Evolutionary conservation across 192 early-diverging fungal genomes (phyloP).

Genomic region (Rhizophagus sp.): DNA sequence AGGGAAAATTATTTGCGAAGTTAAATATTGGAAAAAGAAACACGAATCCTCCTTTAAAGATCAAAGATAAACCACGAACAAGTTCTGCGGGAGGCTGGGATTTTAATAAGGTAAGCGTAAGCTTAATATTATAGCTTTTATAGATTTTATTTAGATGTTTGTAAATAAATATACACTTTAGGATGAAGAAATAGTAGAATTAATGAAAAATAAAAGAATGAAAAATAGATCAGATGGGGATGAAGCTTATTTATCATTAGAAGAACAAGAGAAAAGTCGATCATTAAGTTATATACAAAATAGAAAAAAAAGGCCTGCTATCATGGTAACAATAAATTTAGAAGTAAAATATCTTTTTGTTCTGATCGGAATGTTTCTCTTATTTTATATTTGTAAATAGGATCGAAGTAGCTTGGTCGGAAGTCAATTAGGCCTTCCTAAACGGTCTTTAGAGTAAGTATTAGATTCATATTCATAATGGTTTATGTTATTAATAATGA

Average conservation of each 20-base stretch:
- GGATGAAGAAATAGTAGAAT: not conserved
- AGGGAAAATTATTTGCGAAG: not conserved
- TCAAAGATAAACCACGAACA: not conserved
- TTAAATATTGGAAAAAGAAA: not conserved
- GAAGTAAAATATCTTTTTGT: not conserved
- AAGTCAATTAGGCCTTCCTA: not conserved
- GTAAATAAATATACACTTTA: not conserved
- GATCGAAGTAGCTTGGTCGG: conserved; percentile 6
- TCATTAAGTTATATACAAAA: too few species aligned
- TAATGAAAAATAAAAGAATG: not conserved
- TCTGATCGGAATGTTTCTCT: not conserved
- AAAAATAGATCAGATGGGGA: not conserved
- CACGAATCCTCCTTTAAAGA: too few species aligned
- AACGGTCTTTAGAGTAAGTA: conserved; percentile 7
- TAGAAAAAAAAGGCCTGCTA: not conserved
- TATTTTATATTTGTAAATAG: not conserved
- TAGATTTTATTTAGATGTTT: not conserved
- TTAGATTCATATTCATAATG: not conserved
- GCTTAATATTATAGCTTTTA: not conserved
- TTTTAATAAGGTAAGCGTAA: not conserved
- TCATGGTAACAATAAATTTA: not conserved
- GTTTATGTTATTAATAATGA: not conserved
- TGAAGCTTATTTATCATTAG: too few species aligned
- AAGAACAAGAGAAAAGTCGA: not conserved
- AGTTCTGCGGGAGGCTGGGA: not conserved